phyloP scores from a whole-genome alignment of 148 eudicot species.

The Rheum nobile region DNA sequence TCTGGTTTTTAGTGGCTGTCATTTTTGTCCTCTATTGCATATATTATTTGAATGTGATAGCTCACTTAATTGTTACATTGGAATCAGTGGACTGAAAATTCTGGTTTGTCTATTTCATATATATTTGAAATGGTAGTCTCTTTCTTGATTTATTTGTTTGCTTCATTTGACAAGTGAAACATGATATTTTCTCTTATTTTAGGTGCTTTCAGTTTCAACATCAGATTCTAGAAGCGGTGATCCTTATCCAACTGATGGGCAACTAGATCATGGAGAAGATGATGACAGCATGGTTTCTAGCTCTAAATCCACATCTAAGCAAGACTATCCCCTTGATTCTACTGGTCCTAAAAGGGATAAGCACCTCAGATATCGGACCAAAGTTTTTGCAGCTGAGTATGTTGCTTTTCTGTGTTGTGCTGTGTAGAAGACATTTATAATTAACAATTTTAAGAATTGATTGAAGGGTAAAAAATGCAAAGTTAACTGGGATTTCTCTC shows the following conservation, averaged over 20 bases:
- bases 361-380: slow-evolving; percentile 87
- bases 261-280: slow-evolving; percentile 52
- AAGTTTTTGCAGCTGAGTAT: slow-evolving; percentile 96
- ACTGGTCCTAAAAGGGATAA: slow-evolving; percentile 49
- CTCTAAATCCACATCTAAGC: slow-evolving; percentile 26
- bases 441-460: not conserved
- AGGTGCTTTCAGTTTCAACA: slow-evolving; percentile 79
- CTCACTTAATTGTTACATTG: not conserved
- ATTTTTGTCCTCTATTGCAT: not conserved
- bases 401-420: slow-evolving; percentile 19
- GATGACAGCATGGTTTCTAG: slow-evolving; percentile 86
- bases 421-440: not conserved
- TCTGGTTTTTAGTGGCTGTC: not conserved
- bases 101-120: too few relatives aligned
- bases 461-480: not conserved
- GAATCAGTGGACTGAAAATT: not conserved
- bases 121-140: not conserved
- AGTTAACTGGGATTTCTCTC: not conserved
- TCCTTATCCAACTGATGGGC: slow-evolving; percentile 31
- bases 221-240: slow-evolving; percentile 24
- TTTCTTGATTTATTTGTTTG: not conserved
- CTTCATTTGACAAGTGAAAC: not conserved
- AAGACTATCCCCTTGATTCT: slow-evolving; percentile 31
- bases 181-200: slow-evolving; percentile 13
- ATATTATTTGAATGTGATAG: not conserved